Base-by-base conservation (phyloP, 768 basidiomycete genomes). In the Amanita inopinata region DNA sequence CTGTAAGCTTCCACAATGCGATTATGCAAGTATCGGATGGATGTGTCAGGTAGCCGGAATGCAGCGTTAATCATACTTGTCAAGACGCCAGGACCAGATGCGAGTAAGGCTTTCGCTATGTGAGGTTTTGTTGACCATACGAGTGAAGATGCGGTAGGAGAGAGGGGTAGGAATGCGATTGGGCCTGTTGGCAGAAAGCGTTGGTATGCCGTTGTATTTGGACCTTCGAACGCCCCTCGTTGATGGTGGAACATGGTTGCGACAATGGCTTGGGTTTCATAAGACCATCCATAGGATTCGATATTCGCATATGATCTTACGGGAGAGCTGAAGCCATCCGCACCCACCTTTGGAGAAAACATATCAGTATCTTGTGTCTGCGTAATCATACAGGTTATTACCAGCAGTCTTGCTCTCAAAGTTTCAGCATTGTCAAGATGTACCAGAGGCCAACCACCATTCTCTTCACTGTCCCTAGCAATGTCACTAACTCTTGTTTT, bases 121-220 rank as follows among this genome's bases (percentile, higher is more conserved):
- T 65, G 56, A 1, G 92, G 89, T 41, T 69, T 75, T 0, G 87
- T 94, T 14, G 90, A 93, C 96, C 96, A 98, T 4, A 97, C 96
- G 38, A 98, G 70, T 3, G 93, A 92, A 7, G 91, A 88, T 2
- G 68, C 66, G 0, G 79, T 83, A 0, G 76, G 64, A 1, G 83
- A 83, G 32, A 97, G 72, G 0, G 94, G 96, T 15, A 98, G 73
- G 66, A 96, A 98, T 0, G 93, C 93, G 32, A 98, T 83, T 2
- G 94, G 94, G 0, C 96, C 94, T 3, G 91, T 91, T 2, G 92
- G 85, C 14, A 98, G 74, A 67, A 97, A 97, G 15, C 93, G 73
- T 59, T 98, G 96, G 61, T 85, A 98, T 0, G 90, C 93, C 0
- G 80, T 87, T 4, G 75, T 78, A 53, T 88, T 89, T 7, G 74